Base-by-base conservation (phyloP, 2,329 filamentous ascomycete genomes). In the Colletotrichum paranaense region DNA sequence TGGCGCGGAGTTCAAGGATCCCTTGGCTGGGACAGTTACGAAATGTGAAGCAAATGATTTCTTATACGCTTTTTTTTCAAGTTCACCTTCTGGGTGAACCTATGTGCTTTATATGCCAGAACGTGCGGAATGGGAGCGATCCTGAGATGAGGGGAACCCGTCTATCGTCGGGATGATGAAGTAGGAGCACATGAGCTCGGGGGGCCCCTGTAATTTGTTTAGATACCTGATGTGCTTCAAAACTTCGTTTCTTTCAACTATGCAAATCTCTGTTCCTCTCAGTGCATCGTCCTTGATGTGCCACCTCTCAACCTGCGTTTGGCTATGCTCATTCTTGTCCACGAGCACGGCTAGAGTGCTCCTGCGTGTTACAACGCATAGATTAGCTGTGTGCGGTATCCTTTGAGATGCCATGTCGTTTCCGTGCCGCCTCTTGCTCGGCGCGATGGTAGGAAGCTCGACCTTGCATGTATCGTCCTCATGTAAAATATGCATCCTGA, bases 1-100 rank as follows among this genome's bases (percentile, higher is more conserved):
- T 75, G 72, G 74, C 74, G 73, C 73, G 74, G 74, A 72, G 74
- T 75, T 72, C 56, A 49, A 67, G 71, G 64, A 60, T 60, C 60
- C 58, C 65, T 57, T 52, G 49, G 67, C 26, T 52, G 68, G 56
- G 67, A 67, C 49, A 63, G 32, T 69, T 64, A 73, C 66, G 70
- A 73, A 49, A 69, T 56, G 66, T 56, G 38, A 69, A 69, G 64
- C 59, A 46, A 73, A 49, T 59, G 69, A 24, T 63, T 57, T 57
- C 26, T 59, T 55, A 58, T 26, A n/a, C 30, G 26, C 53, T 24
- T 19, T 52, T 64, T 5, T 32, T 5, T 26, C 3, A 28, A 38
- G 24, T 71, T 19, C 14, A 46, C 26, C 28, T 52, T 60, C 38
- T 58, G 38, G 8, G n/a, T 63, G 35, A 35, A 35, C 11, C 28